These are phyloP conservation scores for Fusarium nurragi DNA, from an alignment of 2,329 filamentous ascomycete species.

Conservation along the genomic window DNA sequence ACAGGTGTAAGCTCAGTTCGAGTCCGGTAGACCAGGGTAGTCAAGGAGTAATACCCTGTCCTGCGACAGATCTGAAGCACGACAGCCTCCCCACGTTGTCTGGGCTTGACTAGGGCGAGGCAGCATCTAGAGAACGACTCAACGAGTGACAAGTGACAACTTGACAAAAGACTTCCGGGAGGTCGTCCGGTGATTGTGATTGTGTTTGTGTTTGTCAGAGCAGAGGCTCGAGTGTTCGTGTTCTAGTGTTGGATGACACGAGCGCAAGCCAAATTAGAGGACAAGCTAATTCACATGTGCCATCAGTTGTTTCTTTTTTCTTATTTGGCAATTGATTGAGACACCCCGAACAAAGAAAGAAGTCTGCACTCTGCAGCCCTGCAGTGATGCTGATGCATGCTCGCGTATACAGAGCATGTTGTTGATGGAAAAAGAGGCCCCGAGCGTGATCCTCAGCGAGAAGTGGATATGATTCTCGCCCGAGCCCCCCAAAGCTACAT, in stretches of 20 bases:
- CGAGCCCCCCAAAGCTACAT: no score
- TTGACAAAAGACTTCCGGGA: conserved; percentile 27
- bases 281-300: background rate
- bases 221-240: conserved; percentile 1
- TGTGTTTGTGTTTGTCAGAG: conserved; percentile 13
- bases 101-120: conserved; percentile 27
- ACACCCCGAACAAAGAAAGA: background rate
- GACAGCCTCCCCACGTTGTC: conserved; percentile 41
- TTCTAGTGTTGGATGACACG: conserved; percentile 4
- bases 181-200: conserved; percentile 6
- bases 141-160: background rate
- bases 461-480: background rate
- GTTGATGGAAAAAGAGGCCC: conserved; percentile 36
- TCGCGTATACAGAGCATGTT: conserved; percentile 24
- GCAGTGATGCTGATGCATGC: conserved; percentile 15
- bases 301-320: conserved; percentile 3
- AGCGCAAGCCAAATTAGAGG: conserved; percentile 10
- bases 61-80: conserved; percentile 62
- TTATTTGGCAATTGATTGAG: background rate
- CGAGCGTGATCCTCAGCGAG: conserved; percentile 7
- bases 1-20: conserved; percentile 28
- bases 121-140: conserved; percentile 4
- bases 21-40: conserved; percentile 33
- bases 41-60: conserved; percentile 48
- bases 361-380: background rate